These are phyloP conservation scores for Alternaria alternata DNA, from an alignment of 2,329 filamentous ascomycete species.

Conservation along the genomic window DNA sequence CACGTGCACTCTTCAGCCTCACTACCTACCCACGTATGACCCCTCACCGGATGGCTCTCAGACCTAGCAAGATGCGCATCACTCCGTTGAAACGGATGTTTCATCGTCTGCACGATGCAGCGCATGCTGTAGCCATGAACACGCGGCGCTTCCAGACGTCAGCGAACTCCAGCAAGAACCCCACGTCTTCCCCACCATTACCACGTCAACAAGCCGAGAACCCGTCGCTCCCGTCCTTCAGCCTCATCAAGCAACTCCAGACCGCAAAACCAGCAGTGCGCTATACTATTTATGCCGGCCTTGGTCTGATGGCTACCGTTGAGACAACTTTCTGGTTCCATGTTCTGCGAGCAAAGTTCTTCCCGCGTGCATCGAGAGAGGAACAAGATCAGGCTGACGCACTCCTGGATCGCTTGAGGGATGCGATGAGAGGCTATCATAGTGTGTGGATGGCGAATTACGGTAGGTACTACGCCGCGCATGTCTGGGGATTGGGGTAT, in stretches of 20 bases:
- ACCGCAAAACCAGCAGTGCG: conserved; percentile 22
- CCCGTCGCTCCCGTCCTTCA: conserved; percentile 20
- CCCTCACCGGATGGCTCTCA: background rate
- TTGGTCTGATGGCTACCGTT: no score
- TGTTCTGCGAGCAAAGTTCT: no score
- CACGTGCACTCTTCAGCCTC: background rate
- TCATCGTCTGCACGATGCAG: background rate
- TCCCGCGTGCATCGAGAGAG: no score
- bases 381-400: no score
- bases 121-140: background rate
- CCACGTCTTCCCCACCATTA: background rate
- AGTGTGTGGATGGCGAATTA: no score
- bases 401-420: no score
- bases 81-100: background rate
- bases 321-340: no score
- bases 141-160: background rate
- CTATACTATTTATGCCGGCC: conserved; percentile 21
- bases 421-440: no score
- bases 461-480: no score
- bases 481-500: no score
- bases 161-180: background rate
- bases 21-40: background rate
- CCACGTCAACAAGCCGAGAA: conserved; percentile 2
- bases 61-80: background rate
- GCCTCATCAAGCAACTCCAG: conserved; percentile 29